Base-by-base conservation (phyloP, 2,329 filamentous ascomycete species). In the Aspergillus flavus region DNA sequence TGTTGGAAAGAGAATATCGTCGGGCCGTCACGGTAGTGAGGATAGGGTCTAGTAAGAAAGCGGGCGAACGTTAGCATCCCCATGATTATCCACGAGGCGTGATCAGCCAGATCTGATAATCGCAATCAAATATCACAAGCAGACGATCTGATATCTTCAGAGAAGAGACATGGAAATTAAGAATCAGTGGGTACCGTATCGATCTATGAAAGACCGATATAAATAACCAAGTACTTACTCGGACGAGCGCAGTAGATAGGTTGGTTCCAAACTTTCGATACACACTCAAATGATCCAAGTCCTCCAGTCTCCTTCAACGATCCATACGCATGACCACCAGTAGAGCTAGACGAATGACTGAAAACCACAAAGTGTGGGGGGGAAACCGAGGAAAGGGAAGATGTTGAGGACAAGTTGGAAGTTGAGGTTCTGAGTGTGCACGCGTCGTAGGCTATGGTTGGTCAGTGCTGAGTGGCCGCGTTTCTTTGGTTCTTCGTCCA, bases 21-120 rank as follows among this genome's bases (percentile, higher is more conserved):
- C 34, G 76, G 76, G 34, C 73, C 75, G 72, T 76, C 71, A 61
- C 70, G 71, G 14, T 68, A 59, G 63, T 75, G 70, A 57, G 69
- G 73, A 53, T 75, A 76, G n/a, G 76, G 68, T 60, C 76, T 74
- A 67, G 75, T 78, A 57, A 76, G 71, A 60, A 78, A 77, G 58
- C 76, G 76, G 28, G 66, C 68, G 57, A 78, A 73, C 34, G 74
- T 79, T 71, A 79, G 76, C 75, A 79, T 75, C 56, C 70, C 73
- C 75, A 76, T 76, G 11, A 39, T 76, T 58, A 28, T 50, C 32
- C 32, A 39, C 28, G 30, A 28, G 26, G 36, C 7, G 45, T 50
- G 30, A 61, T 55, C 52, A 23, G 52, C n/a, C 34, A 39, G 52
- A 16, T 55, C 32, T 39, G 30, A n/a, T 23, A 21, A 54, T 39